Percentiles rank a stretch among this genome's conserved stretches.
Conservation (phyloP, 202 grass and related monocot species). For the Cymbopogon flexuosus region DNA sequence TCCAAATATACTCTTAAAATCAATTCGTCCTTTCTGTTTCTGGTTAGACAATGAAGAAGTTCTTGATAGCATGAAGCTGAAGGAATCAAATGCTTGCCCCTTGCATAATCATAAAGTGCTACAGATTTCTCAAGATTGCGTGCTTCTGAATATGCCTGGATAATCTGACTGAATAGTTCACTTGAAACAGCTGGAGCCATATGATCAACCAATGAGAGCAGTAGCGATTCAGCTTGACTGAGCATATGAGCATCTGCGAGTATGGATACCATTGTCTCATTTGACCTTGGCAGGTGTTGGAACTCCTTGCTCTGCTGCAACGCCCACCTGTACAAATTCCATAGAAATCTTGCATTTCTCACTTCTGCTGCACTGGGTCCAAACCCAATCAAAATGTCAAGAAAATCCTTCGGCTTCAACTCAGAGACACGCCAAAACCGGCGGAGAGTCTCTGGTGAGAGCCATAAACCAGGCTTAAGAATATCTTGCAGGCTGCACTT, state of each 20-base stretch:
- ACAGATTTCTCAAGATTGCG: conserved; percentile 49
- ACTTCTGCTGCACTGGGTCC: conserved; percentile 34
- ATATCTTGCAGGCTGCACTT: conserved; percentile 49
- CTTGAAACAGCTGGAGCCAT: conserved; percentile 26
- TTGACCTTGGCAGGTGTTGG: conserved; percentile 65
- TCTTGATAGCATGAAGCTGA: conserved; percentile 55
- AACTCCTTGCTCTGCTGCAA: conserved; percentile 49
- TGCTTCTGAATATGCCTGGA: conserved; percentile 47
- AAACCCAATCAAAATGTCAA: conserved; percentile 61
- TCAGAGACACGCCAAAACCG: conserved; percentile 55
- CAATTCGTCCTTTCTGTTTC: conserved; percentile 28
- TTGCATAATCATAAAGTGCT: conserved; percentile 57
- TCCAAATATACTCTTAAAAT: conserved; percentile 66
- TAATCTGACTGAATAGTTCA: conserved; percentile 50
- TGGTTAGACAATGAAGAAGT: conserved; percentile 59
- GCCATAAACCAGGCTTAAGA: conserved; percentile 52
- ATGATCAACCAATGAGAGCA: conserved; percentile 38
- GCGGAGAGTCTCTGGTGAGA: conserved; percentile 69
- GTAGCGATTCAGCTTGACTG: conserved; percentile 63
- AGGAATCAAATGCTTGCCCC: conserved; percentile 43
- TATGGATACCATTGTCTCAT: conserved; percentile 63
- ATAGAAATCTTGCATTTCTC: conserved; percentile 56
- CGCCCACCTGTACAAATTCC: conserved; percentile 75
- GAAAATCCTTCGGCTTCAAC: conserved; percentile 51
- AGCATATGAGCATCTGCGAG: conserved; percentile 65